A percentile compares a stretch with the other conserved stretches of the same genome.
Conservation (phyloP, 257 asterid genomes). For the Oldenlandia corymbosa region DNA sequence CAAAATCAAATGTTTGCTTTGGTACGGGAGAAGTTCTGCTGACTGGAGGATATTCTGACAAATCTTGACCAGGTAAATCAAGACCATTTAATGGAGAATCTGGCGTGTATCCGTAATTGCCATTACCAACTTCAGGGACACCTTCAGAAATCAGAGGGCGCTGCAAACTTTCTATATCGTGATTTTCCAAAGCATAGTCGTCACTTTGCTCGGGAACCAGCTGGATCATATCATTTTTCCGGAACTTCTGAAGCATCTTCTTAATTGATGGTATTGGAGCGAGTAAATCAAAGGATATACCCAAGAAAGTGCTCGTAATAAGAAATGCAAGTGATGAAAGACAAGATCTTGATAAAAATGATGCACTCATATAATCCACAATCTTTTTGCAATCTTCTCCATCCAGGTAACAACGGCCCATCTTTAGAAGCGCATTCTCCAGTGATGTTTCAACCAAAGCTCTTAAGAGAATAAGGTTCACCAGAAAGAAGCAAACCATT, state of each 20-base stretch:
- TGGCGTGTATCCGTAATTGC: constrained; percentile 36
- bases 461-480: constrained; percentile 85
- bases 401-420: constrained; percentile 95
- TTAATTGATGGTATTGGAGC: constrained; percentile 99
- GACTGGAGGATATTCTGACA: constrained; percentile 88
- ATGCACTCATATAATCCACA: constrained; percentile 70
- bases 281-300: constrained; percentile 82
- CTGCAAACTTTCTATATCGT: constrained; percentile 51
- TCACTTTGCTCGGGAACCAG: constrained; percentile 83
- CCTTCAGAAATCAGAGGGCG: constrained; percentile 68
- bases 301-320: constrained; percentile 87
- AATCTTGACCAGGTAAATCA: constrained; percentile 56
- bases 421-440: constrained; percentile 68
- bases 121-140: constrained; percentile 35
- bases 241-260: constrained; percentile 71
- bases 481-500: constrained; percentile 95
- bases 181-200: constrained; percentile 63
- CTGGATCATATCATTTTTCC: constrained; percentile 93
- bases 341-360: constrained; percentile 86
- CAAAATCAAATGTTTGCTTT: constrained; percentile 84
- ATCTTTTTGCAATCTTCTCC: constrained; percentile 97
- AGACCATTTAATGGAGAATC: constrained; percentile 41
- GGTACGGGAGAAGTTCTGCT: constrained; percentile 98
- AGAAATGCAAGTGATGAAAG: constrained; percentile 88
- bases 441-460: constrained; percentile 88